Evolutionary conservation across 106 monocot species (phyloP).

Genomic region (Ottelia alismoides): DNA sequence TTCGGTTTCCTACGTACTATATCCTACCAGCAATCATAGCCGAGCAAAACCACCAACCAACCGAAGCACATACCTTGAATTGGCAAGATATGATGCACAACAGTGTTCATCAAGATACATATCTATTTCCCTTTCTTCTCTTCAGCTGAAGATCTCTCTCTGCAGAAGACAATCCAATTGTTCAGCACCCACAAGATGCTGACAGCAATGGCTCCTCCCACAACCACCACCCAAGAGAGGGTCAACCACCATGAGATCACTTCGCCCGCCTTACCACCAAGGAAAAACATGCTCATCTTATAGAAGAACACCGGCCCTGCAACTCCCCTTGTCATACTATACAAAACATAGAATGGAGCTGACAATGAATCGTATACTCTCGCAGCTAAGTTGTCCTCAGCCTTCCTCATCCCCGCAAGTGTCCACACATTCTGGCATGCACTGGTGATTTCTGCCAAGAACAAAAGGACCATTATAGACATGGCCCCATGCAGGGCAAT

Average conservation of each 20-base stretch:
- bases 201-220: constrained; percentile 68
- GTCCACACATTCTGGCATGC: constrained; percentile 88
- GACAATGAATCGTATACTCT: constrained; percentile 38
- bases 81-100: too few relatives aligned
- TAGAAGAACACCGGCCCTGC: constrained; percentile 72
- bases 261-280: constrained; percentile 45
- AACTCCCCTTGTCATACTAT: constrained; percentile 58
- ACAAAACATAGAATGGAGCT: constrained; percentile 59
- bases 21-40: too few relatives aligned
- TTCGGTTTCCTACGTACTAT: too few relatives aligned
- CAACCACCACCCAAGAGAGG: constrained; percentile 77
- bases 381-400: constrained; percentile 30
- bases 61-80: too few relatives aligned
- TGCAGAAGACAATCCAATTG: constrained; percentile 61
- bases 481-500: constrained; percentile 60
- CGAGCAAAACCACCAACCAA: too few relatives aligned
- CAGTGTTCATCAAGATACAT: too few relatives aligned
- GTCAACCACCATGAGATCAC: constrained; percentile 80
- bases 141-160: too few relatives aligned
- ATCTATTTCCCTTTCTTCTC: too few relatives aligned
- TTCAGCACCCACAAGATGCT: constrained; percentile 85
- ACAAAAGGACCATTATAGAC: constrained; percentile 55
- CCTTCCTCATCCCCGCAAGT: constrained; percentile 45
- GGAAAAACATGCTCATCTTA: constrained; percentile 63
- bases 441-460: constrained; percentile 82